Conservation (phyloP, 2,329 filamentous ascomycete genomes). For the Colletotrichum cordylinicola region DNA sequence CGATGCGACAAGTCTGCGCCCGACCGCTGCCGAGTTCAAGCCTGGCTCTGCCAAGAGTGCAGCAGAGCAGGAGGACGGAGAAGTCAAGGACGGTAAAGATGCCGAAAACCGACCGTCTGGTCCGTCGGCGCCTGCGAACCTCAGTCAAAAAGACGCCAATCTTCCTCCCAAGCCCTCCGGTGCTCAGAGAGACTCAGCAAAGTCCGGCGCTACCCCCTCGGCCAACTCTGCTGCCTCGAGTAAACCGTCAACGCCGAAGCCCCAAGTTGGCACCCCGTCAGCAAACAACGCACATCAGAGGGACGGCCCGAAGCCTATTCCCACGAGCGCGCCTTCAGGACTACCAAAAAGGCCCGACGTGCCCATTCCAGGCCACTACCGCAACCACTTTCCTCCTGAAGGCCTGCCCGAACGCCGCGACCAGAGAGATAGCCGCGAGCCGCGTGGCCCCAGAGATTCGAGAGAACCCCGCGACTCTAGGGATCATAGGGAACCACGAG, state of each 20-base stretch:
- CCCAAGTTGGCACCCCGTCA: constrained; percentile 12
- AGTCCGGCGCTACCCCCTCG: constrained; percentile 18
- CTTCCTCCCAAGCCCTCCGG: constrained; percentile 19
- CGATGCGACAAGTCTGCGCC: constrained; percentile 43
- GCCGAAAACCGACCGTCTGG: background rate
- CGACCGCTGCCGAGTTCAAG: constrained; percentile 70
- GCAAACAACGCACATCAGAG: constrained; percentile 25
- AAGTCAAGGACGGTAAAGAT: constrained; percentile 64
- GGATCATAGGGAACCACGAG: constrained; percentile 36
- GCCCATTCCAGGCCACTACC: constrained; percentile 55
- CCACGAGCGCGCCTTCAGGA: constrained; percentile 27
- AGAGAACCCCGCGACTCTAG: constrained; percentile 16
- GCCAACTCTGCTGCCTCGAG: constrained; percentile 22
- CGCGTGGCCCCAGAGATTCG: constrained; percentile 35
- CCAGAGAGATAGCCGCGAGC: constrained; percentile 34
- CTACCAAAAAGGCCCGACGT: constrained; percentile 66
- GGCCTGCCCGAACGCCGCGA: constrained; percentile 28
- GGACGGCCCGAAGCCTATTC: constrained; percentile 39
- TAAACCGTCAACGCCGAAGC: constrained; percentile 33
- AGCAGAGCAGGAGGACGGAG: constrained; percentile 72
- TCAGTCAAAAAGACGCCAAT: constrained; percentile 11
- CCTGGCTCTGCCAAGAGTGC: constrained; percentile 47
- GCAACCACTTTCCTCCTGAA: constrained; percentile 45
- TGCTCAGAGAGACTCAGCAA: constrained; percentile 27
- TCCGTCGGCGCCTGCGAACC: background rate